Percentiles rank a stretch among this genome's conserved stretches.
phyloP scores from a whole-genome alignment of 345 rosid genomes.

The Anastatica hierochuntica region DNA sequence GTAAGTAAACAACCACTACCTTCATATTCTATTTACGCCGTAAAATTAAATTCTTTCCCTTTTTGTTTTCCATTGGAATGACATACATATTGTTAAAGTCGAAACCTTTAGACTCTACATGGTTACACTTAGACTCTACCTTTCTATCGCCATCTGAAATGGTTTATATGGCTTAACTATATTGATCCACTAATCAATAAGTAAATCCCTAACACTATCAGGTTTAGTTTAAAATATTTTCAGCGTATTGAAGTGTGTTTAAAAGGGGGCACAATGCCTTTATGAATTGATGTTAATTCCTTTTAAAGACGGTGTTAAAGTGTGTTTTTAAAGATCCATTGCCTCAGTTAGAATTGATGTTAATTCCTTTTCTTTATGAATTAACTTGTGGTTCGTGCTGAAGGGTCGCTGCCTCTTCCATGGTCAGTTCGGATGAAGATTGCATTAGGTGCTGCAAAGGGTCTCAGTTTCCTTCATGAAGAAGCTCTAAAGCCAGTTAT shows the following conservation, averaged over 20 bases:
- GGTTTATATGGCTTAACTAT: too few species aligned
- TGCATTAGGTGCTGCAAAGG: conserved; percentile 91
- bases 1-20: conserved; percentile 23
- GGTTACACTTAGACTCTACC: background rate
- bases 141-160: background rate
- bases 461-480: conserved; percentile 96
- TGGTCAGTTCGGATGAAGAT: conserved; percentile 97
- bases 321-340: too few species aligned
- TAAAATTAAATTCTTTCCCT: background rate
- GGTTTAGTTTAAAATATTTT: too few species aligned
- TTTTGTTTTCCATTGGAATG: background rate
- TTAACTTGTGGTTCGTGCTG: background rate
- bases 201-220: background rate
- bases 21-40: background rate
- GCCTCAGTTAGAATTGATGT: background rate
- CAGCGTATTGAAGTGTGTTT: too few species aligned
- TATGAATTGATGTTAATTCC: background rate
- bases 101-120: background rate
- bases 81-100: background rate
- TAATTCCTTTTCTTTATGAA: too few species aligned
- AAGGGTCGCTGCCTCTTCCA: conserved; percentile 94
- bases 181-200: background rate
- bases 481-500: conserved; percentile 93
- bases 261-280: too few species aligned
- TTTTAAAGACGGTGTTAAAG: too few species aligned